Conservation (phyloP, 192 early-diverging fungal species). For the Coemansia sp. region DNA sequence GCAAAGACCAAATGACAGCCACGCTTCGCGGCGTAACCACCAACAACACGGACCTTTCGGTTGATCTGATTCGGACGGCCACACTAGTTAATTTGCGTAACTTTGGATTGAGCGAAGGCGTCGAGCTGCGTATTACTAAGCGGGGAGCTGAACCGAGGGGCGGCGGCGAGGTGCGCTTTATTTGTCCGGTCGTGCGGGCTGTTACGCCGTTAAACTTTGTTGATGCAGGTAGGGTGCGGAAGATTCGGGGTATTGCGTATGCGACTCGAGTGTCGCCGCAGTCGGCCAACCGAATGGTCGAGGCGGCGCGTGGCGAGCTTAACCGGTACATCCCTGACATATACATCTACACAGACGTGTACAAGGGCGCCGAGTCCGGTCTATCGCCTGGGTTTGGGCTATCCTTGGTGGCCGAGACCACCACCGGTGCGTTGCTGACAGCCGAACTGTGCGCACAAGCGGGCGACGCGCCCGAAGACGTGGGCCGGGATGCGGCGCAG, state of each 20-base stretch:
- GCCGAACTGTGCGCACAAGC: conserved; percentile 81
- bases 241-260: conserved; percentile 95
- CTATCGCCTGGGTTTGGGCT: conserved; percentile 90
- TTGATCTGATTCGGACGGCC: conserved; percentile 90
- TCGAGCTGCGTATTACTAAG: conserved; percentile 86
- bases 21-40: conserved; percentile 90
- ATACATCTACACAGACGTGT: conserved; percentile 96
- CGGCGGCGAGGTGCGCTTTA: conserved; percentile 88
- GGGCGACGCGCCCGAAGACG: conserved; percentile 86
- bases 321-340: conserved; percentile 96
- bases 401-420: conserved; percentile 89
- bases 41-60: conserved; percentile 88
- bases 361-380: conserved; percentile 93
- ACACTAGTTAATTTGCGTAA: conserved; percentile 76
- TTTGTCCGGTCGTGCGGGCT: conserved; percentile 75
- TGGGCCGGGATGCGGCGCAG: conserved; percentile 75
- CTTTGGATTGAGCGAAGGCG: conserved; percentile 82
- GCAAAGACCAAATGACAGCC: conserved; percentile 80
- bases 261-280: conserved; percentile 90
- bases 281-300: conserved; percentile 90
- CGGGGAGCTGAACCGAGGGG: conserved; percentile 89
- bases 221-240: conserved; percentile 83
- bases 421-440: conserved; percentile 76
- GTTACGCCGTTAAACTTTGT: conserved; percentile 79
- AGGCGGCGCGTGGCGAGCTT: conserved; percentile 80